phyloP scores from a whole-genome alignment of 1,284 basidiomycete genomes.

The Lignosus rhinocerotis region DNA sequence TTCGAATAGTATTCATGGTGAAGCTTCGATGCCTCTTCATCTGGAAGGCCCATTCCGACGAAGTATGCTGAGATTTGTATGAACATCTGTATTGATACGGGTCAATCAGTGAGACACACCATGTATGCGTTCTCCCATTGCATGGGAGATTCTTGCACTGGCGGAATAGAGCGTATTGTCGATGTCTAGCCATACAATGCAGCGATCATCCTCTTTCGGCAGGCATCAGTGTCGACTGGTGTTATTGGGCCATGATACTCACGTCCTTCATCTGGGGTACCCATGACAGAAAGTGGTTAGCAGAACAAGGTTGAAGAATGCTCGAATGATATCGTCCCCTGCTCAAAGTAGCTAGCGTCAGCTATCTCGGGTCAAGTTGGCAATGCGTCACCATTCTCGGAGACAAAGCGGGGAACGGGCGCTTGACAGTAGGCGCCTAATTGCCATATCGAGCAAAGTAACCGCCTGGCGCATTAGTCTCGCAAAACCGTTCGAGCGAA shows the following conservation, averaged over 20 bases:
- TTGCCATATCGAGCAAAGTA: slow-evolving; percentile 15
- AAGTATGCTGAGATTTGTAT: slow-evolving; percentile 63
- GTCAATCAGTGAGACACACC: slow-evolving; percentile 38
- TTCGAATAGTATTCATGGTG: slow-evolving; percentile 78
- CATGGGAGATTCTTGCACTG: slow-evolving; percentile 71
- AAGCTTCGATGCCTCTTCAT: slow-evolving; percentile 71
- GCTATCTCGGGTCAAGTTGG: background rate
- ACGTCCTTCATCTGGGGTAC: slow-evolving; percentile 3
- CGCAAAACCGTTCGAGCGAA: slow-evolving; percentile 16
- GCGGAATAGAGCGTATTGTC: slow-evolving; percentile 87
- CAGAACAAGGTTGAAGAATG: background rate
- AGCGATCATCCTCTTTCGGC: slow-evolving; percentile 46
- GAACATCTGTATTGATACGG: background rate
- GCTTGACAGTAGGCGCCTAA: slow-evolving; percentile 8
- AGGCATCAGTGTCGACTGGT: background rate
- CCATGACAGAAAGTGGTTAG: background rate
- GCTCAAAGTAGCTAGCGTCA: no score
- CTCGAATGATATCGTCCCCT: no score
- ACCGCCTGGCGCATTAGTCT: slow-evolving; percentile 15
- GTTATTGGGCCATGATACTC: background rate
- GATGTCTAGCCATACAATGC: slow-evolving; percentile 80
- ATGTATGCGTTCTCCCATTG: slow-evolving; percentile 82
- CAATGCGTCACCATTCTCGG: background rate
- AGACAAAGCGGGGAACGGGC: slow-evolving; percentile 1
- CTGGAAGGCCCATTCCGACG: slow-evolving; percentile 62